phyloP scores from a whole-genome alignment of 1,139 yeast species.

The Groenewaldozyma auringiensis region DNA sequence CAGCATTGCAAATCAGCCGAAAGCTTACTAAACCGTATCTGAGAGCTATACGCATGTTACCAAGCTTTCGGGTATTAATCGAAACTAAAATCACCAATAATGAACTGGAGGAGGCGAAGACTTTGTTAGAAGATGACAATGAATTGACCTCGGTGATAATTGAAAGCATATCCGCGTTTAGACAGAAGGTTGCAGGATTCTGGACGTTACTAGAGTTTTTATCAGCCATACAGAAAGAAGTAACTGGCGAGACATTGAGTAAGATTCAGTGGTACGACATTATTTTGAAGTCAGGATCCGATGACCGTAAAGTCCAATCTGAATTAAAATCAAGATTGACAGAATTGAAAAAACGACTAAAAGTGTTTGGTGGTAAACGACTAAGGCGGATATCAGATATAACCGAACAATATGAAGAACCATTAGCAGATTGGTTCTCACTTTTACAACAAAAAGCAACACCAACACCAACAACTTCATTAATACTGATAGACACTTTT shows the following conservation, averaged over 20 bases:
- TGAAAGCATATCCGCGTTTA: background rate
- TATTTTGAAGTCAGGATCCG: background rate
- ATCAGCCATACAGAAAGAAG: background rate
- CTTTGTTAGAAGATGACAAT: background rate
- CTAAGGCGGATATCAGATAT: background rate
- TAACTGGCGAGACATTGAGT: background rate
- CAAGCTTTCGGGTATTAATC: slow-evolving; percentile 39
- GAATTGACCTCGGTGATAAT: background rate
- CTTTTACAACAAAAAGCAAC: background rate
- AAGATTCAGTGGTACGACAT: background rate
- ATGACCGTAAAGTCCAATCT: background rate
- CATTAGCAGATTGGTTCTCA: background rate
- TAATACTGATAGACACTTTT: background rate
- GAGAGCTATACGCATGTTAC: slow-evolving; percentile 38
- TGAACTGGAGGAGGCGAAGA: slow-evolving; percentile 3
- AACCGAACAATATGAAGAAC: background rate
- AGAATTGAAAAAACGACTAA: background rate
- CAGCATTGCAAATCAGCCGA: slow-evolving; percentile 30
- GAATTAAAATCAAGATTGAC: background rate
- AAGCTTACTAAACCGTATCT: slow-evolving; percentile 27
- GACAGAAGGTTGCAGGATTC: background rate
- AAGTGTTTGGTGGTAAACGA: background rate
- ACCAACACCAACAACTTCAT: background rate
- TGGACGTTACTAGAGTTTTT: background rate
- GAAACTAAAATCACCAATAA: slow-evolving; percentile 18